Evolutionary conservation across 2,329 filamentous ascomycete genomes (phyloP), one percentile per base, ranked within the genome.

Genomic region (Aspergillus amoenus): DNA sequence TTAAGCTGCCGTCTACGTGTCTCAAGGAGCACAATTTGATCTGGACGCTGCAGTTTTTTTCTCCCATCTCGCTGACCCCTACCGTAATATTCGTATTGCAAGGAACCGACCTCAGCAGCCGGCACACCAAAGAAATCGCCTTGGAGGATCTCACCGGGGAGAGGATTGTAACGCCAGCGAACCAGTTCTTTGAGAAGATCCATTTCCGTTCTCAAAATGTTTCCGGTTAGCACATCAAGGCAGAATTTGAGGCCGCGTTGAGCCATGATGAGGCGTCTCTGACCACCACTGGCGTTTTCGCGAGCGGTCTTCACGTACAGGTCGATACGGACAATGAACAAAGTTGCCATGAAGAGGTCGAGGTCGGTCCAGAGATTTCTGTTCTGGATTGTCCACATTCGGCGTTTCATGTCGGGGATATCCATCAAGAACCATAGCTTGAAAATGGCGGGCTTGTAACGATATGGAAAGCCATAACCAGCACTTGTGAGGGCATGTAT

Each of bases 351-450:
- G 67, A 84, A 82, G 9, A 94, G 70, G 66, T 90, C 85, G 4
- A 69, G 58, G 56, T 88, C 76, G 9, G 80, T 76, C 80, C 88
- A 88, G 47, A 87, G 77, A 0, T 66, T 62, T 9, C 53, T 52
- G 68, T 84, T 84, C 30, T 76, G 77, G 5, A 91, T 70, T 5
- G 88, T 75, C 2, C 76, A 76, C 5, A 79, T 72, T 1, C 90
- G 84, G 13, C 81, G 76, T 0, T 61, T 65, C 49, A 80, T 87
- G 13, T 84, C 85, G 0, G 83, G 76, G 4, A 87, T 75, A 66
- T 92, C 89, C 78, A 91, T 85, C 34, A 90, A 67, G 51, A 89
- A 80, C 91, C 91, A 94, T 17, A 91, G 76, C 67, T 89, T 89
- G 65, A 84, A 79, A 45, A 89, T 73, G 1, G 80, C 78, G 11